phyloP scores from a whole-genome alignment of 164 flowering plant species.

The Taxillus chinensis region DNA sequence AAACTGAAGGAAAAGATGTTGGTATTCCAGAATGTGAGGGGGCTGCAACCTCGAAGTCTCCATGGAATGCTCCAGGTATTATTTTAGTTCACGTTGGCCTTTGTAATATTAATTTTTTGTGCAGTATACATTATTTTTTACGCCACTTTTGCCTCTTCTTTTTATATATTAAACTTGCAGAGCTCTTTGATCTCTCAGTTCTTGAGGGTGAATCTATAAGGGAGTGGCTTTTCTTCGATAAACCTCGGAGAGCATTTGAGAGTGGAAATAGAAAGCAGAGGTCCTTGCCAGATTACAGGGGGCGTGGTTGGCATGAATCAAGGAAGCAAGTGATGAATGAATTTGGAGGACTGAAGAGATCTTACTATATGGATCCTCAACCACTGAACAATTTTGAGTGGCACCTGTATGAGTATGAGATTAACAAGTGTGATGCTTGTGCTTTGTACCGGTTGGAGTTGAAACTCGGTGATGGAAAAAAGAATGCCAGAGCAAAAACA shows the following conservation, averaged over 20 bases:
- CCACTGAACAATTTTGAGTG: slow-evolving; percentile 72
- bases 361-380: slow-evolving; percentile 99
- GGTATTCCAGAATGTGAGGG: slow-evolving; percentile 99
- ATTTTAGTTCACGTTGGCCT: neutral
- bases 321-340: slow-evolving; percentile 95
- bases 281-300: slow-evolving; percentile 92
- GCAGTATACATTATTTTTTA: too few species aligned
- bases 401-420: slow-evolving; percentile 97
- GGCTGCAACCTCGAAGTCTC: slow-evolving; percentile 95
- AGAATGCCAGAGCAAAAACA: slow-evolving; percentile 61
- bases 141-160: neutral
- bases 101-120: too few species aligned
- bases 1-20: slow-evolving; percentile 78
- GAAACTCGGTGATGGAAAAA: slow-evolving; percentile 82
- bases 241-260: slow-evolving; percentile 97
- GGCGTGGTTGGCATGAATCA: slow-evolving; percentile 99
- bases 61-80: slow-evolving; percentile 99
- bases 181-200: slow-evolving; percentile 80
- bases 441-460: slow-evolving; percentile 87
- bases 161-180: slow-evolving; percentile 28
- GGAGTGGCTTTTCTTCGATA: slow-evolving; percentile 98
- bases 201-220: slow-evolving; percentile 85
- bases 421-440: slow-evolving; percentile 73
- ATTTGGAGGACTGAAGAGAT: slow-evolving; percentile 82
- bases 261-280: slow-evolving; percentile 97